Base-by-base conservation (phyloP, 176 grass and related monocot species). In the Pharus latifolius region DNA sequence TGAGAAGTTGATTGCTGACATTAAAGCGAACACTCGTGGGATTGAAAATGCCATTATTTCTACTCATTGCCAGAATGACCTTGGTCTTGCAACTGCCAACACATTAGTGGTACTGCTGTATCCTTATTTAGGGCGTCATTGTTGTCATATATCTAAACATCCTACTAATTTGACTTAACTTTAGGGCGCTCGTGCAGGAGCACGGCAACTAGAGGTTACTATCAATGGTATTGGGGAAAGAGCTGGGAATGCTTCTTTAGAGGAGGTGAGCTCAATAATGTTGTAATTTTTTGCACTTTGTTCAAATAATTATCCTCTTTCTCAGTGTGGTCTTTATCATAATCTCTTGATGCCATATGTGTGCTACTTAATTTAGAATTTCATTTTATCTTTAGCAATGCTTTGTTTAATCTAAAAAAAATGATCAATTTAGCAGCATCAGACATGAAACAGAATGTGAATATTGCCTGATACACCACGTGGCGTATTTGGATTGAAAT, bases 141-240 rank as follows among this genome's bases (percentile, higher is more conserved):
- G 6, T 66, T 50, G 49, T 80, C 15, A 45, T 61, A 24, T 0
- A 22, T 33, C 11, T 45, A 44, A 49, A 76, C 41, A 51, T 65
- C 50, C 70, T 75, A 84, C 84, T 89, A 83, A 49, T 92, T 56
- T 53, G 47, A 74, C 58, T 43, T 84, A 75, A 54, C 49, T 83
- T 65, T 76, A 99, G 95, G 95, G 95, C 13, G 90, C 83, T 77
- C 49, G 57, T 85, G 95, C 84, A 88, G 95, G 90, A 42, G 90
- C 95, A 69, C 72, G 87, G 1, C 95, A 94, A 79, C 61, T 94
- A 81, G 95, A 99, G 77, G 95, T 99, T 53, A 99, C 95, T 83
- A 75, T 99, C 18, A 99, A 99, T 82, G 95, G 95, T 69, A 99
- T 94, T 13, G 95, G 90, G 66, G 95, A 99, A 70, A 99, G 95